Evolutionary conservation across 305 asterid genomes (phyloP), one percentile per base, ranked within the genome.

Genomic region (Fraxinus floribunda): DNA sequence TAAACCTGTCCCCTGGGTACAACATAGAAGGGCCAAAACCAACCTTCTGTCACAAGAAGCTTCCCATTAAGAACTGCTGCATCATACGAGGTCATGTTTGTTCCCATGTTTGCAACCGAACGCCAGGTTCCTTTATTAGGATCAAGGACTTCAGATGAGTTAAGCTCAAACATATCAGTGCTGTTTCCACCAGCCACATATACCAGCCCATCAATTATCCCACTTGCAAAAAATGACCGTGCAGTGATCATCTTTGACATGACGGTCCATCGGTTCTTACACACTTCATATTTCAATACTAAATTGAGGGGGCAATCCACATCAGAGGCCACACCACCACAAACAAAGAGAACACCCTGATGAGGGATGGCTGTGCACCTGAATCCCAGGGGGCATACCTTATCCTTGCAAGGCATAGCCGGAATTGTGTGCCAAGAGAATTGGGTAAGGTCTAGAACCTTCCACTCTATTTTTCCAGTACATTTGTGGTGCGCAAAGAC

Each of bases 1-100:
- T 93, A 95, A 82, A 95, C 84, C 81, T 95, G 98, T 7, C 99
- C 98, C 76, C 98, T 86, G 0, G 99, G 99, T 0, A 90, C 97
- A 5, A 92, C 97, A 41, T 92, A 90, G 72, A 95, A 95, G 1
- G 99, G 99, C 99, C 99, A 95, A 89, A 94, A 93, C 99, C 99
- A 95, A 46, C 99, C 99, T 86, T 95, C 98, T 0, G 99, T 95
- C 15, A 94, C 94, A 1, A 93, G 91, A 83, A 95, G 95, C 90
- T 94, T 95, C 78, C 99, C 97, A 52, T 89, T 77, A 18, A 95
- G 92, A 77, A 95, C 97, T 1, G 97, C 99, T 0, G 98, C 78
- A 74, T 95, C 99, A 18, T 94, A 95, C 0, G 94, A 89, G 18
- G 97, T 89, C 98, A 95, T 95, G 78, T 86, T 88, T 0, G 93